Evolutionary conservation across 2,329 filamentous ascomycete genomes (phyloP), one percentile per base, ranked within the genome.

Genomic region (Cercospora janseana): DNA sequence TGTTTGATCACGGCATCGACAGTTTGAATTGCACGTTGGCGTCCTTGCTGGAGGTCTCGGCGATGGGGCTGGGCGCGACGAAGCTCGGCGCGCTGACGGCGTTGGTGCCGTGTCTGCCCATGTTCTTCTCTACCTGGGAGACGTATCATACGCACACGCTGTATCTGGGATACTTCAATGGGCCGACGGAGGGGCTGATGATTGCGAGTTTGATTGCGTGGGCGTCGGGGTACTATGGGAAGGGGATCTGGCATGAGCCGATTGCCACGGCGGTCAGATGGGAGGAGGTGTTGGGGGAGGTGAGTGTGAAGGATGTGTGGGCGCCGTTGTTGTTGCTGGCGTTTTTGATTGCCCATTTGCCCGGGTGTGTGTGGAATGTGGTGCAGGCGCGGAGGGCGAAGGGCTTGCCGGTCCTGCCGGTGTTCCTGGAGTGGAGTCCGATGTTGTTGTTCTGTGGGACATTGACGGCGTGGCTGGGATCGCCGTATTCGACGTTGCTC

Each of bases 41-140:
- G 21, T 94, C 88, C 68, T 75, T 98, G 45, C 82, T 95, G 56
- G 89, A 96, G 71, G 92, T 88, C 4, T 92, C 88, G 12, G 91
- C 92, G 46, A 93, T 98, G 86, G 92, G 88, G 20, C 79, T 95
- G 44, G 93, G 93, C 31, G 82, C 87, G 3, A 88, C 87, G 13
- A 85, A 83, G 57, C 82, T 88, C 15, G 93, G 93, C 59, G 86
- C 93, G 50, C 94, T 95, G 68, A 97, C 93, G 1, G 90, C 91
- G 1, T 76, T 98, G 34, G 83, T 92, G 54, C 93, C 93, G 1
- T 94, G 90, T 62, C 75, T 98, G 35, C 88, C 93, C 53, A 98
- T 98, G 93, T 98, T 95, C 77, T 96, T 98, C 74, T 96, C 92
- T 3, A 98, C 93, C 2, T 98, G 93, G 93, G 93, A 98, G 73